Base-by-base conservation (phyloP, 169 alveolate species). In the Plasmodium vivax region DNA sequence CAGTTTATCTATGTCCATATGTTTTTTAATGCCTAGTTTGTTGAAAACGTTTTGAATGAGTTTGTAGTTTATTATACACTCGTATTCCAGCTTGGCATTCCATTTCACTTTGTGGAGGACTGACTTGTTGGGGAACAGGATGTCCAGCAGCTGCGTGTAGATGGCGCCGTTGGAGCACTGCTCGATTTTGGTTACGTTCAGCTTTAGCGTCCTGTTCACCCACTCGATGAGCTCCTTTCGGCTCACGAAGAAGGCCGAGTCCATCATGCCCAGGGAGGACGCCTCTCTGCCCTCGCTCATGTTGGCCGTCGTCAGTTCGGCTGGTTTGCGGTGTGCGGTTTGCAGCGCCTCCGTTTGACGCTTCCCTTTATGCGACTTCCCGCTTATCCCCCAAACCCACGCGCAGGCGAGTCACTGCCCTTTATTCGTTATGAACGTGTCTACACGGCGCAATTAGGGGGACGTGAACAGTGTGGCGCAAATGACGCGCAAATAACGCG, bases 131-230 rank as follows among this genome's bases (percentile, higher is more conserved):
- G 99, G 99, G 94, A 96, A 98, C 32, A 98, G 97, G 5, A 98
- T 97, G 90, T 98, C 99, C 47, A 98, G 94, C 62, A 99, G 97
- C 95, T 99, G 99, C 72, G 99, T 96, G 95, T 98, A 98, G 9
- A 98, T 96, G 23, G 99, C 99, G 36, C 99, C 99, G 23, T 99
- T 97, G 19, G 99, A 98, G 81, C 99, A 98, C 92, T 99, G 99
- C 88, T 99, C 99, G 51, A 98, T 96, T 82, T 97, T 97, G 2
- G 99, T 96, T 16, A 99, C 95, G 75, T 96, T 97, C 45, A 98
- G 96, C 72, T 95, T 96, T 84, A 98, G 94, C 38, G 95, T 71
- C 30, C 93, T 81, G 85, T 98, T 98, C 9, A 98, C 96, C 99
- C 99, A 98, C 82, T 97, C 97, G 30, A 98, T 95, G 27, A 98